Base-by-base conservation (phyloP, 371 early-diverging fungal genomes). In the Chytridium lagenaria region DNA sequence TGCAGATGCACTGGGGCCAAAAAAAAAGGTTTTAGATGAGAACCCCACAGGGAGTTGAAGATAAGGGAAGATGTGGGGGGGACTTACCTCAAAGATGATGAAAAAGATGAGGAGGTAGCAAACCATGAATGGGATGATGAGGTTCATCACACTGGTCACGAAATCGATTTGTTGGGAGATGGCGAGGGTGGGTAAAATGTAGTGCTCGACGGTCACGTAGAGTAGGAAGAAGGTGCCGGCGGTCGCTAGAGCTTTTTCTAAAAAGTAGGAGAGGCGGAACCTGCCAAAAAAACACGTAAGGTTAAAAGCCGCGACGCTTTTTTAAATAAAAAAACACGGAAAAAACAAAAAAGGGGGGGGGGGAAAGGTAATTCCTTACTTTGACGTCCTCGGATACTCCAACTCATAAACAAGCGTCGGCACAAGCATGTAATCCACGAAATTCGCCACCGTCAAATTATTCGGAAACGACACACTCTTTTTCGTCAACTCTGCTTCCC, bases 341-440 rank as follows among this genome's bases (percentile, higher is more conserved):
- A n/a, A 15, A 57, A 23, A 23, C 10, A 5, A 57, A 22, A 22
- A 57, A 57, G 7, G 57, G 57, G 5, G 7, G 30, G 30, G 57
- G 10, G 23, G 26, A 7, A 57, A 57, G 57, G 23, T 23, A 57
- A 57, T 28, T 15, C 28, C 84, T 65, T 87, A 91, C 93, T 80
- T 86, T 66, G 82, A 75, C 5, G 95, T 95, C 52, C 98, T 83
- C n/a, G 98, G 97, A 74, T 95, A 98, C 70, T 93, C 93, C 63
- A 96, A 82, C 80, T 96, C 92, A 78, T 98, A 98, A 2, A 96
- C 95, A 63, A 98, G 81, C 10, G 93, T 90, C 10, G 98, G 98
- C 7, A 95, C 87, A 28, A 94, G 82, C 78, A 95, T 81, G 81
- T 93, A 98, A 82, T 96, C 93, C n/a, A 90, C 50, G 80, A 90